A percentile compares a stretch with the other conserved stretches of the same genome.
Evolutionary conservation across 2,329 filamentous ascomycete genomes (phyloP).

Genomic region (Allantophomopsis lycopodina): DNA sequence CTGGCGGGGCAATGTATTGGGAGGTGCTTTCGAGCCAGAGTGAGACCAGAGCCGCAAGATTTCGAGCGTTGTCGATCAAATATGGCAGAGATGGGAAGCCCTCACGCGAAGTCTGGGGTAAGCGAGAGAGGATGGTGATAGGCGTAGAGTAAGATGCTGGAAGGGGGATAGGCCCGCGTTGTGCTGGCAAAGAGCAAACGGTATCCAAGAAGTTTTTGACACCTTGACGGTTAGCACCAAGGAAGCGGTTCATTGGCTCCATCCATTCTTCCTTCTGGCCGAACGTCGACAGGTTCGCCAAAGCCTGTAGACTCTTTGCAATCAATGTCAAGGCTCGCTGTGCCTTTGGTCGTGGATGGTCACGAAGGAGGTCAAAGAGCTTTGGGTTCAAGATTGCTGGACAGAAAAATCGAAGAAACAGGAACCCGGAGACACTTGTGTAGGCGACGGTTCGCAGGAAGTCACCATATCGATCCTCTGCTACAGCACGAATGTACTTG

Average conservation of each 20-base stretch:
- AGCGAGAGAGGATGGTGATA: constrained; percentile 71
- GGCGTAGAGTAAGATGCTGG: constrained; percentile 87
- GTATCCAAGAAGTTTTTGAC: constrained; percentile 82
- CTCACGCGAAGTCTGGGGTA: constrained; percentile 71
- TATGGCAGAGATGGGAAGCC: constrained; percentile 90
- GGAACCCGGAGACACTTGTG: constrained; percentile 86
- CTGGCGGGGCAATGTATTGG: constrained; percentile 4
- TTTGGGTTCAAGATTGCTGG: constrained; percentile 94
- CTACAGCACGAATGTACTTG: constrained; percentile 82
- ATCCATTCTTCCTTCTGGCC: constrained; percentile 97
- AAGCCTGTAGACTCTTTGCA: constrained; percentile 79
- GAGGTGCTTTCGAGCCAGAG: constrained; percentile 53
- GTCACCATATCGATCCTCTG: constrained; percentile 88
- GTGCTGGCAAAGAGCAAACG: constrained; percentile 70
- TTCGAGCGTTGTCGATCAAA: constrained; percentile 77
- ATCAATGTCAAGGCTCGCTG: constrained; percentile 85
- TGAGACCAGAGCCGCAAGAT: constrained; percentile 71
- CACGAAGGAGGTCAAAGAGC: constrained; percentile 70
- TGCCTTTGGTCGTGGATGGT: constrained; percentile 70
- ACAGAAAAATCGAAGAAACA: constrained; percentile 91
- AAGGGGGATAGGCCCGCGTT: constrained; percentile 47
- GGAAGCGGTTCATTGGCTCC: constrained; percentile 93
- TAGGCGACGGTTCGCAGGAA: constrained; percentile 83
- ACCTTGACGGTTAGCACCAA: constrained; percentile 59
- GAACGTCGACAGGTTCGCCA: constrained; percentile 83